Evolutionary conservation across 1,139 yeast genomes (phyloP).

Genomic region (Protomyces gravidus): DNA sequence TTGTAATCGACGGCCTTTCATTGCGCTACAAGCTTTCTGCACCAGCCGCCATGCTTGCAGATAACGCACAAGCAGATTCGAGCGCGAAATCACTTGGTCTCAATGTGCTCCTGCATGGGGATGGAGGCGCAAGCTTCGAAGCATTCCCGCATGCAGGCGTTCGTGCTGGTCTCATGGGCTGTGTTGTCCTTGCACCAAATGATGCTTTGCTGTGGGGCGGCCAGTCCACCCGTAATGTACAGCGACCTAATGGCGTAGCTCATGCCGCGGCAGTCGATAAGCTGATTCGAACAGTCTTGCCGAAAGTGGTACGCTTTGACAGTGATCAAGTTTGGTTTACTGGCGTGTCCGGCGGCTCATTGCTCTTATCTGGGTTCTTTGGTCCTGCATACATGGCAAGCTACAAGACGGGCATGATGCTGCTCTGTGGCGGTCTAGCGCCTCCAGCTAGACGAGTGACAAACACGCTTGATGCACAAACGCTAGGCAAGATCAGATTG

Average conservation of each 20-base stretch:
- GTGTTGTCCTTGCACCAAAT: conserved; percentile 21
- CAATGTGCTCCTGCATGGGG: conserved; percentile 19
- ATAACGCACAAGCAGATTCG: neutral
- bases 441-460: conserved; percentile 14
- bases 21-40: conserved; percentile 17
- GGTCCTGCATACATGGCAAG: conserved; percentile 11
- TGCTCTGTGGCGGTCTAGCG: conserved; percentile 23
- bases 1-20: neutral
- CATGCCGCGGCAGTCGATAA: conserved; percentile 17
- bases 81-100: conserved; percentile 3
- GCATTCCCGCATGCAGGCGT: conserved; percentile 12
- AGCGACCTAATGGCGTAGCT: conserved; percentile 21
- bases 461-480: conserved; percentile 9
- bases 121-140: conserved; percentile 21
- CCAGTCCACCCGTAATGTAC: conserved; percentile 7
- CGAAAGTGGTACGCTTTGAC: conserved; percentile 1
- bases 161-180: conserved; percentile 18
- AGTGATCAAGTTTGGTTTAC: conserved; percentile 15
- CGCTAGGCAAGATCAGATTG: neutral
- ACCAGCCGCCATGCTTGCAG: neutral
- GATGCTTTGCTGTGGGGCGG: conserved; percentile 25
- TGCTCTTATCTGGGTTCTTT: conserved; percentile 19
- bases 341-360: conserved; percentile 17
- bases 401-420: conserved; percentile 23
- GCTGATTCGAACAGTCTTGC: conserved; percentile 10